Percentiles rank a stretch among this genome's conserved stretches.
phyloP scores from a whole-genome alignment of 805 yeast genomes.

The Blastobotrys chiropterorum region DNA sequence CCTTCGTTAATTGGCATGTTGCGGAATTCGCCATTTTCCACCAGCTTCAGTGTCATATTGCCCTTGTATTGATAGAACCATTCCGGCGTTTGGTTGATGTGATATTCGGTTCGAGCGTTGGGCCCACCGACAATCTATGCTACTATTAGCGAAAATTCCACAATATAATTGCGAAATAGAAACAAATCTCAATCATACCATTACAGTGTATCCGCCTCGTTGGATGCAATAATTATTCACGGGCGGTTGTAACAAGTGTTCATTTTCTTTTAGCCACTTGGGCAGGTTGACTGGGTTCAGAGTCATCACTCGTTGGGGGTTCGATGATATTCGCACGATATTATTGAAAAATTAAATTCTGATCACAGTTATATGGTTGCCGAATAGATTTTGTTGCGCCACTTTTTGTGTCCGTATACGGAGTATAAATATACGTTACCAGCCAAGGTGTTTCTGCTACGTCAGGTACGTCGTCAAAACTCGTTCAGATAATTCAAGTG shows the following conservation, averaged over 20 bases:
- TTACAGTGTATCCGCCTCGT: constrained; percentile 86
- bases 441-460: no score
- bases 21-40: constrained; percentile 67
- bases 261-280: constrained; percentile 75
- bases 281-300: constrained; percentile 61
- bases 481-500: no score
- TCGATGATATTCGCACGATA: no score
- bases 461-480: no score
- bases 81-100: constrained; percentile 90
- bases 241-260: constrained; percentile 77
- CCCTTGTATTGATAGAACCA: constrained; percentile 89
- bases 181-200: constrained; percentile 37
- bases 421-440: no score
- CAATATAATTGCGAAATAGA: no score
- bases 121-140: constrained; percentile 82
- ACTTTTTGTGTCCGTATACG: no score
- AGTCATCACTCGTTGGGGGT: no score
- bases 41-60: constrained; percentile 74
- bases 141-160: background rate
- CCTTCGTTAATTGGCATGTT: constrained; percentile 78
- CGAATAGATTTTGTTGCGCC: no score
- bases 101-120: constrained; percentile 88
- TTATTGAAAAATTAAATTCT: no score
- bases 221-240: constrained; percentile 88
- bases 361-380: no score